Evolutionary conservation across 441 rosid species (phyloP).

Genomic region (Populus hybrid): DNA sequence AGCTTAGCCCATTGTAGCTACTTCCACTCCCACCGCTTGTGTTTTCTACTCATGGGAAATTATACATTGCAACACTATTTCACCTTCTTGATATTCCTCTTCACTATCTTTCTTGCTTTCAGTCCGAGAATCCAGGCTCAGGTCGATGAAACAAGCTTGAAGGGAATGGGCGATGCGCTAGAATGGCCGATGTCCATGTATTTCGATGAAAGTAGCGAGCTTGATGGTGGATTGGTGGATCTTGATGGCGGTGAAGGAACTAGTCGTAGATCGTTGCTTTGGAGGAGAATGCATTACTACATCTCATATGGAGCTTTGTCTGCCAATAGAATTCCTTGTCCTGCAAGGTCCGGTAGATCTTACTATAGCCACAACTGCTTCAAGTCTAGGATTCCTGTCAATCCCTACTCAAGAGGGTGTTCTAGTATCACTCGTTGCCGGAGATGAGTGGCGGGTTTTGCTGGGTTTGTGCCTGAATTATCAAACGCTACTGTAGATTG

Average conservation of each 20-base stretch:
- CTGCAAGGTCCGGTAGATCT: constrained; percentile 90
- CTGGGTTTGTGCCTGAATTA: background rate
- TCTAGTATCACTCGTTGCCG: constrained; percentile 76
- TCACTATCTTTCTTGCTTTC: background rate
- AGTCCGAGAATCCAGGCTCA: constrained; percentile 24
- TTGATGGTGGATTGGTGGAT: constrained; percentile 13
- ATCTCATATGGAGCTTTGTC: constrained; percentile 88
- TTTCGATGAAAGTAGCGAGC: background rate
- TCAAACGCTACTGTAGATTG: background rate
- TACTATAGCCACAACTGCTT: constrained; percentile 82
- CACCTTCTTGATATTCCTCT: constrained; percentile 14
- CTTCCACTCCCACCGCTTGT: background rate
- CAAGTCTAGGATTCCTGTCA: constrained; percentile 56
- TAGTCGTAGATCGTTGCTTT: constrained; percentile 61
- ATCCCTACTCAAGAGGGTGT: constrained; percentile 77
- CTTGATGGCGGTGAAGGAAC: constrained; percentile 26
- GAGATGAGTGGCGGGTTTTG: constrained; percentile 28
- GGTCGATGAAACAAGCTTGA: constrained; percentile 36
- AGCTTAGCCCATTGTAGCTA: background rate
- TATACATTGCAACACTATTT: background rate
- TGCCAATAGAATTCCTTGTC: constrained; percentile 82
- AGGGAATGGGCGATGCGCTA: constrained; percentile 33
- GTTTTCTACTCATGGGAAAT: constrained; percentile 35
- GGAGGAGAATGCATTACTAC: constrained; percentile 58
- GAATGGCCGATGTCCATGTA: constrained; percentile 53